Base-by-base conservation (phyloP, 768 basidiomycete genomes). In the Boletus fagicola region DNA sequence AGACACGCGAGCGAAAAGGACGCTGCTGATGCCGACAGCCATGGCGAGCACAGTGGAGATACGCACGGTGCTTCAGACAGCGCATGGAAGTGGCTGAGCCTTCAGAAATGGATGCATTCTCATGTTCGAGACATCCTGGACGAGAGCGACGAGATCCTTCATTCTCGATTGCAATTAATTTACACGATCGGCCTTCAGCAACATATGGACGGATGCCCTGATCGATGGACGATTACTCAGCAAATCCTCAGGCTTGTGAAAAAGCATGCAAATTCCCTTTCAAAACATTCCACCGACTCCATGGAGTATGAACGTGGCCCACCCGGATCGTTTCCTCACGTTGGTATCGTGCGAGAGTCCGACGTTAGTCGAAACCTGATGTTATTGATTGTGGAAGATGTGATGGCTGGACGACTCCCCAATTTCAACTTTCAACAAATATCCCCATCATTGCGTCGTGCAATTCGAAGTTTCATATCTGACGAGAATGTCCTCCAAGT, bases 221-320 rank as follows among this genome's bases (percentile, higher is more conserved):
- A 72, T 35, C 53, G 72, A 43, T 74, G 72, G 72, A 53, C 43
- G 1, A 71, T 62, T 7, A 56, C 48, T 4, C 73, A 74, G 35
- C 58, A 74, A 16, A 49, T 73, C 1, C 47, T 73, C 24, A 6
- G 15, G 20, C 61, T 68, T 9, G 47, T 66, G 0, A 51, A 53
- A 12, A 51, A 44, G 10, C 53, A 54, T n/a, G 57, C 57, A 3
- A 0, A 22, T 24, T 22, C 33, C 2, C 20, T 64, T 18, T 45
- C 43, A 22, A 51, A 6, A 4, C 2, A 39, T 30, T 10, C 13
- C n/a, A 45, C 57, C 0, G 22, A 39, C 20, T 50, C 22, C 12
- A n/a, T 60, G 13, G 57, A 66, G 35, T 28, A 28, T 6, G 6
- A 28, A 7, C 28, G 28, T 28, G 28, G 28, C 28, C 28, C 6